Percentiles rank a stretch among this genome's conserved stretches.
Evolutionary conservation across 2,329 filamentous ascomycete genomes (phyloP).

Genomic region (Epichloe coenophiala): DNA sequence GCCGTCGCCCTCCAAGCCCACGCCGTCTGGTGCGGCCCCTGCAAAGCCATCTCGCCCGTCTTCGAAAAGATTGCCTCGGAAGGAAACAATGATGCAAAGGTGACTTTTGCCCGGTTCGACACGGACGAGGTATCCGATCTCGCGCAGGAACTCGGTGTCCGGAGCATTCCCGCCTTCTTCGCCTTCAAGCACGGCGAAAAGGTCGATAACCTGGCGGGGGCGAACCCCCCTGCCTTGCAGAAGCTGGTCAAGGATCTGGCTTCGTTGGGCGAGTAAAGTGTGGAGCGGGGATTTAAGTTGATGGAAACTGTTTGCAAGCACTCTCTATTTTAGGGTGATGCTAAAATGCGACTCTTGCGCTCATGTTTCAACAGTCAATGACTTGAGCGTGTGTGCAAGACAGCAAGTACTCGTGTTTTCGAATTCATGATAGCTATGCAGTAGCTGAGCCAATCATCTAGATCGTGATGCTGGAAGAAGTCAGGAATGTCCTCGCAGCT

Average conservation of each 20-base stretch:
- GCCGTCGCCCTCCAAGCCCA: slow-evolving; percentile 43
- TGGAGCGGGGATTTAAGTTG: too few relatives aligned
- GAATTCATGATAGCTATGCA: too few relatives aligned
- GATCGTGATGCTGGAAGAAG: too few relatives aligned
- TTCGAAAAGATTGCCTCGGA: slow-evolving; percentile 32
- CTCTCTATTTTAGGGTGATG: too few relatives aligned
- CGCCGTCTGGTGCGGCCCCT: slow-evolving; percentile 46
- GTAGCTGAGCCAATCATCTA: too few relatives aligned
- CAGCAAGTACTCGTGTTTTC: too few relatives aligned
- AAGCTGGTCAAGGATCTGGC: slow-evolving; percentile 10
- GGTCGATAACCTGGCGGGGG: slow-evolving; percentile 29
- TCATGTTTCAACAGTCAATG: too few relatives aligned
- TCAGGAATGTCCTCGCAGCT: too few relatives aligned
- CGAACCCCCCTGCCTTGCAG: slow-evolving; percentile 19
- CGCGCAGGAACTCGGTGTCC: slow-evolving; percentile 33
- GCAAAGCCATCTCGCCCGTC: slow-evolving; percentile 42
- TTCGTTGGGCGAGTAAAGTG: too few relatives aligned
- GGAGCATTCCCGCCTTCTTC: slow-evolving; percentile 46
- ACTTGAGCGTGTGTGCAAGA: too few relatives aligned
- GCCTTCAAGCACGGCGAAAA: slow-evolving; percentile 41
- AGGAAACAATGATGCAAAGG: slow-evolving; percentile 23
- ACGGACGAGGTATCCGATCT: slow-evolving; percentile 39
- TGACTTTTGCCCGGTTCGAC: slow-evolving; percentile 44
- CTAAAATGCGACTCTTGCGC: too few relatives aligned
- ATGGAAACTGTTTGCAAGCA: too few relatives aligned